phyloP scores from a whole-genome alignment of 1,284 basidiomycete species.

The Sporisorium iseilematis-ciliati region DNA sequence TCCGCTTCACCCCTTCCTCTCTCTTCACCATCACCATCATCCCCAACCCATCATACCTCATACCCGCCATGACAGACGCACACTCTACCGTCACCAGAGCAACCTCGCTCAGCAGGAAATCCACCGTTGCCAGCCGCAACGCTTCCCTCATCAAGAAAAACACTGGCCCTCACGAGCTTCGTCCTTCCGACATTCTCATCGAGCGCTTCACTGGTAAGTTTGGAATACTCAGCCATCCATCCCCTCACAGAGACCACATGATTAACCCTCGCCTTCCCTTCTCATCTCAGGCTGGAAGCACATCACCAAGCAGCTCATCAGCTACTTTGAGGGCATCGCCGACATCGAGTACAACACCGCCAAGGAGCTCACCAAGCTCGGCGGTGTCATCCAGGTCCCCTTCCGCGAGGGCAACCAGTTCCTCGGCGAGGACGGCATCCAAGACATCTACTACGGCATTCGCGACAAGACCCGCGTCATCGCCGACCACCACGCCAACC shows the following conservation, averaged over 20 bases:
- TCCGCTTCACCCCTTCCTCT: slow-evolving; percentile 7
- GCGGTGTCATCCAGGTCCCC: slow-evolving; percentile 97
- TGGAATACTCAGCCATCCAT: too few relatives aligned
- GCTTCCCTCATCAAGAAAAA: slow-evolving; percentile 71
- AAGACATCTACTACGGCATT: slow-evolving; percentile 94
- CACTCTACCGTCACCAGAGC: slow-evolving; percentile 66
- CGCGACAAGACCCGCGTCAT: slow-evolving; percentile 90
- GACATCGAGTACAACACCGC: slow-evolving; percentile 82
- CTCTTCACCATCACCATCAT: slow-evolving; percentile 29
- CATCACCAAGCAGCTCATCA: slow-evolving; percentile 76
- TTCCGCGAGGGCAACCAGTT: slow-evolving; percentile 85
- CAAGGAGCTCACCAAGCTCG: slow-evolving; percentile 92
- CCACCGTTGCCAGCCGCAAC: slow-evolving; percentile 70
- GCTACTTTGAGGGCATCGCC: slow-evolving; percentile 76
- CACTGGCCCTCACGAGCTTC: slow-evolving; percentile 79
- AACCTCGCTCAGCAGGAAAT: slow-evolving; percentile 67
- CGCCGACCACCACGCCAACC: slow-evolving; percentile 95
- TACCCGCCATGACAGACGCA: slow-evolving; percentile 63
- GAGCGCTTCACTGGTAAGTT: slow-evolving; percentile 76
- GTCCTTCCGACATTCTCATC: slow-evolving; percentile 95
- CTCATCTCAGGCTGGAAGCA: slow-evolving; percentile 81
- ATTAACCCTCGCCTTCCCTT: neutral
- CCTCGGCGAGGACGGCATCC: slow-evolving; percentile 68
- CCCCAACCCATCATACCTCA: slow-evolving; percentile 28
- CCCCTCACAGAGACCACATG: too few relatives aligned